Percentiles rank a stretch among this genome's conserved stretches.
Conservation (phyloP, 2,329 filamentous ascomycete species). For the Trematosphaeria pertusa region DNA sequence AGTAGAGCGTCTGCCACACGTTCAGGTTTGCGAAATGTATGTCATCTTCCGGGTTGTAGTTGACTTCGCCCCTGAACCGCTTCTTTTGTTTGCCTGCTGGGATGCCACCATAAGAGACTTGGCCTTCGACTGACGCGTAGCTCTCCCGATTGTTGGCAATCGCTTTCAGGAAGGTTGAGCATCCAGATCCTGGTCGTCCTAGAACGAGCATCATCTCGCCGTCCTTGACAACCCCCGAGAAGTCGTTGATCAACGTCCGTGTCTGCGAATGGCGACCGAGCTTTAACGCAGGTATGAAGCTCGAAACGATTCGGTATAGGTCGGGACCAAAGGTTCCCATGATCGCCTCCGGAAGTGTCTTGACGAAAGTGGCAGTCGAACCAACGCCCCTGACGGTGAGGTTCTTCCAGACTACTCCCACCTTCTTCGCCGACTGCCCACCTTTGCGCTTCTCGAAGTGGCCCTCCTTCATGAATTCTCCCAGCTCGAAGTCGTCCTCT, state of each 20-base stretch:
- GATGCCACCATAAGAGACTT: conserved; percentile 76
- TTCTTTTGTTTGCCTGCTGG: conserved; percentile 71
- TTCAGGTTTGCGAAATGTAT: conserved; percentile 76
- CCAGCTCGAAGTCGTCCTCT: conserved; percentile 70
- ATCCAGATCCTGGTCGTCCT: conserved; percentile 76
- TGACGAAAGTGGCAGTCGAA: conserved; percentile 71
- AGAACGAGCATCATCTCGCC: conserved; percentile 77
- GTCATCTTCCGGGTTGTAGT: conserved; percentile 80
- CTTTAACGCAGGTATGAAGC: conserved; percentile 60
- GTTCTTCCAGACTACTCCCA: conserved; percentile 79
- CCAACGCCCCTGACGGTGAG: conserved; percentile 76
- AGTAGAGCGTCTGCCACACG: conserved; percentile 79
- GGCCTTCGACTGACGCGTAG: conserved; percentile 71
- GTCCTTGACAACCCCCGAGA: conserved; percentile 70
- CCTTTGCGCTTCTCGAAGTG: conserved; percentile 76
- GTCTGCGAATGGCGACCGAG: conserved; percentile 58
- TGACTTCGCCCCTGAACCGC: conserved; percentile 76
- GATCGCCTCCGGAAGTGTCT: conserved; percentile 75
- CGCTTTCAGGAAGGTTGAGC: conserved; percentile 78
- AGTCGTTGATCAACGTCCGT: conserved; percentile 68
- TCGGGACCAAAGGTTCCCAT: conserved; percentile 83
- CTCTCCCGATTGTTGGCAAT: conserved; percentile 73
- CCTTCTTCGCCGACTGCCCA: conserved; percentile 73
- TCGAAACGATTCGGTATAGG: conserved; percentile 68
- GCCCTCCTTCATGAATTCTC: conserved; percentile 74